phyloP scores from a whole-genome alignment of 2,329 filamentous ascomycete species.

The Colletotrichum endophyticum region DNA sequence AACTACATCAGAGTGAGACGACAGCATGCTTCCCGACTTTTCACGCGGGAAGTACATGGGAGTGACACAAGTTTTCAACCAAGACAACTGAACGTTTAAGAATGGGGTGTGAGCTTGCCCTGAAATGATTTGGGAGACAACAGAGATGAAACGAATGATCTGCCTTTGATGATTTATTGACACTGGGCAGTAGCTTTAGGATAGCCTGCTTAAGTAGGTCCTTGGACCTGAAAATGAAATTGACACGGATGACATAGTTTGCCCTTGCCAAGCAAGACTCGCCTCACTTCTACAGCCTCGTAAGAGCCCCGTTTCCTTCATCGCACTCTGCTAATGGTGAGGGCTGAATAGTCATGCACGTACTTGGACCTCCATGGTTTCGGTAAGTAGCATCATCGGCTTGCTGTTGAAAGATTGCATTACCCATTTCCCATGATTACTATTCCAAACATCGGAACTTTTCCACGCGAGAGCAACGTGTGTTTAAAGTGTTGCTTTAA shows the following conservation, averaged over 20 bases:
- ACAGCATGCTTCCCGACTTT: fast-evolving
- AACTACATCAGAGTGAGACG: fast-evolving
- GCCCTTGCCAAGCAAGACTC: neutral
- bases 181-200: neutral
- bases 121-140: neutral
- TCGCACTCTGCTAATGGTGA: neutral
- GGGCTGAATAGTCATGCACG: too few relatives aligned
- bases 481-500: neutral
- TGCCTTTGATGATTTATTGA: neutral
- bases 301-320: neutral
- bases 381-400: fast-evolving
- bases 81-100: fast-evolving
- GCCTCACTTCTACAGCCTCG: neutral
- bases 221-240: neutral
- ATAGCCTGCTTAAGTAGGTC: neutral
- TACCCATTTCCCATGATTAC: fast-evolving
- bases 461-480: neutral
- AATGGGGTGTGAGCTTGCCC: fast-evolving
- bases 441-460: neutral
- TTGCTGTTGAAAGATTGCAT: neutral
- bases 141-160: neutral
- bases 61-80: fast-evolving
- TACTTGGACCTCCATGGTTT: neutral
- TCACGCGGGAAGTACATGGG: fast-evolving
- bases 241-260: neutral